phyloP scores from a whole-genome alignment of 2,329 filamentous ascomycete genomes.

The Arthrobotrys sphaeroides region DNA sequence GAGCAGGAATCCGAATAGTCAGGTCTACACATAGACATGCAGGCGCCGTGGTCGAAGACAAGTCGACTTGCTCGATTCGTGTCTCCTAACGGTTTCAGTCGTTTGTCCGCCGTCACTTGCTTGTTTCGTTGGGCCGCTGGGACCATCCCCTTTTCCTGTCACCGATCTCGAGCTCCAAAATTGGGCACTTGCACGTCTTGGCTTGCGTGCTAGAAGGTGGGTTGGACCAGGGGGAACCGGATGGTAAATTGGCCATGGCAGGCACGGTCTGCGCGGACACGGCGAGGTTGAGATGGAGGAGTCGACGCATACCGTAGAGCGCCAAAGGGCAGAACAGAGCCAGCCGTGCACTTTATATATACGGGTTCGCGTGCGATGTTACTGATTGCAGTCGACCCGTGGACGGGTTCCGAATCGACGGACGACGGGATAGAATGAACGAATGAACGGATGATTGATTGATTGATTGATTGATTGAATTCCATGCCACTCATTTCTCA shows the following conservation, averaged over 20 bases:
- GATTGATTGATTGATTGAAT: no score
- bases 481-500: conserved; percentile 11
- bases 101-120: conserved; percentile 7
- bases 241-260: conserved; percentile 22
- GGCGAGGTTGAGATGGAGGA: no score
- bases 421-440: neutral
- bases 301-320: neutral
- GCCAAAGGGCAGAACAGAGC: neutral
- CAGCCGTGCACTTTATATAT: no score
- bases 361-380: neutral
- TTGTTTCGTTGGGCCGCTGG: conserved; percentile 14
- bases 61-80: conserved; percentile 17
- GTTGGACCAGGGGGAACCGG: conserved; percentile 1
- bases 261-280: no score
- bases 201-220: conserved; percentile 36
- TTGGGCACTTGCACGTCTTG: conserved; percentile 38
- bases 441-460: no score
- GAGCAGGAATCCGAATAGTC: conserved; percentile 4
- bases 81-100: conserved; percentile 19
- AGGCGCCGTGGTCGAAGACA: conserved; percentile 5
- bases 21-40: neutral
- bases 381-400: neutral
- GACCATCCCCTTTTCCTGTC: conserved; percentile 14
- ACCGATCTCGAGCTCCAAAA: conserved; percentile 43
- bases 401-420: no score